Percentiles rank a stretch among this genome's conserved stretches.
phyloP scores from a whole-genome alignment of 1,284 basidiomycete genomes.

The Tilletia setariae region DNA sequence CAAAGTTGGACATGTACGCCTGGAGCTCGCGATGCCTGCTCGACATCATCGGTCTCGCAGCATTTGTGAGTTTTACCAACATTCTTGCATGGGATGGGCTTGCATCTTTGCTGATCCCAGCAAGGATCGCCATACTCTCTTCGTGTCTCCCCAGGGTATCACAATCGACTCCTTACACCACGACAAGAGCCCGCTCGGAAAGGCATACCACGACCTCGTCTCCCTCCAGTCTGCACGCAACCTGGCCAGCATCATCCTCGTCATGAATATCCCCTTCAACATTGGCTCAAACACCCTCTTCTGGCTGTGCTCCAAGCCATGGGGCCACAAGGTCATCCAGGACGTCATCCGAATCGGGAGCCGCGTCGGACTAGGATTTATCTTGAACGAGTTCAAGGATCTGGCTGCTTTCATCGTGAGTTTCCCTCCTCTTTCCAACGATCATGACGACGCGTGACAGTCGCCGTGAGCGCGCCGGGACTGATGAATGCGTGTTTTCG shows the following conservation, averaged over 20 bases:
- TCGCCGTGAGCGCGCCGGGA: no score
- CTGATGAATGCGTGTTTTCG: no score
- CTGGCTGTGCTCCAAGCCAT: constrained; percentile 4
- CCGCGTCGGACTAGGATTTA: background rate
- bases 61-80: constrained; percentile 28
- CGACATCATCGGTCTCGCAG: constrained; percentile 49
- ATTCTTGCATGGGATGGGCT: no score
- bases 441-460: no score
- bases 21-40: constrained; percentile 43
- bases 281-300: background rate
- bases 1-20: constrained; percentile 37
- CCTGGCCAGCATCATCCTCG: constrained; percentile 35
- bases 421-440: no score
- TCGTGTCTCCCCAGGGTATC: constrained; percentile 21
- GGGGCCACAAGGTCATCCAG: background rate
- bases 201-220: constrained; percentile 40
- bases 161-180: constrained; percentile 42
- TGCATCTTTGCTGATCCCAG: background rate
- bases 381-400: background rate
- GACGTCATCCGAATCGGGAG: background rate
- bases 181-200: constrained; percentile 35
- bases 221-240: constrained; percentile 42
- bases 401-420: background rate
- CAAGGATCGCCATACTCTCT: background rate
- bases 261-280: constrained; percentile 12